These are phyloP conservation scores for Plasmodium knowlesi DNA, from an alignment of 169 alveolate genomes.

Conservation along the genomic window DNA sequence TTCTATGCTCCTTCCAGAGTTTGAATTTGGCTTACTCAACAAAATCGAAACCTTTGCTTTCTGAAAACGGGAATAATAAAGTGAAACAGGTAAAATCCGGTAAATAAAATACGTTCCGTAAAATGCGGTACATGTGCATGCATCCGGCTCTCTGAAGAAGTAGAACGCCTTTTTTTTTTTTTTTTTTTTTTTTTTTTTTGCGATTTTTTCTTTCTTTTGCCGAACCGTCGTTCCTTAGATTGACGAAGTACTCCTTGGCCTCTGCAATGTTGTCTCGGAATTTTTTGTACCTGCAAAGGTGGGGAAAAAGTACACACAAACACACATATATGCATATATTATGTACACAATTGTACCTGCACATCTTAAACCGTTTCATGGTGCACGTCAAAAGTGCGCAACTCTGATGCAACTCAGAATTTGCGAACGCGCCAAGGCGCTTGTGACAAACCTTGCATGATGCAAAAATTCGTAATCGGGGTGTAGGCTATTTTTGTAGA, in stretches of 20 bases:
- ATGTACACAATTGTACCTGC: background rate
- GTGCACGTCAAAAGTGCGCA: background rate
- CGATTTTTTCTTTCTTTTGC: background rate
- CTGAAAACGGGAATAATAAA: background rate
- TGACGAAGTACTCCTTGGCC: slow-evolving; percentile 50
- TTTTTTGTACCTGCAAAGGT: slow-evolving; percentile 16
- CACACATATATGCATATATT: background rate
- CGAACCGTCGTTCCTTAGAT: slow-evolving; percentile 49
- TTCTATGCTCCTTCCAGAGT: background rate
- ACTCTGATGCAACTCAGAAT: background rate
- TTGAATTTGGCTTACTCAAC: background rate
- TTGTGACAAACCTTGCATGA: slow-evolving; percentile 69
- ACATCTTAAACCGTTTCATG: background rate
- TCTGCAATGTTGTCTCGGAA: slow-evolving; percentile 44
- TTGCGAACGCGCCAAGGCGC: background rate
- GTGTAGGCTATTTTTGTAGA: slow-evolving; percentile 78
- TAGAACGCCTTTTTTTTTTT: background rate
- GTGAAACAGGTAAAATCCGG: background rate
- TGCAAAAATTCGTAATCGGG: slow-evolving; percentile 85
- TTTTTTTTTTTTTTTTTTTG: background rate
- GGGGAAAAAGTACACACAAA: slow-evolving; percentile 6
- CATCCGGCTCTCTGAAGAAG: background rate
- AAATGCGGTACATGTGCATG: background rate
- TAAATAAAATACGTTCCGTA: background rate
- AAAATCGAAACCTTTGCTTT: background rate